Percentiles rank a stretch among this genome's conserved stretches.
These are phyloP conservation scores for Chrysanthemum lavandulifolium DNA, from an alignment of 129 eudicot species.

Conservation along the genomic window DNA sequence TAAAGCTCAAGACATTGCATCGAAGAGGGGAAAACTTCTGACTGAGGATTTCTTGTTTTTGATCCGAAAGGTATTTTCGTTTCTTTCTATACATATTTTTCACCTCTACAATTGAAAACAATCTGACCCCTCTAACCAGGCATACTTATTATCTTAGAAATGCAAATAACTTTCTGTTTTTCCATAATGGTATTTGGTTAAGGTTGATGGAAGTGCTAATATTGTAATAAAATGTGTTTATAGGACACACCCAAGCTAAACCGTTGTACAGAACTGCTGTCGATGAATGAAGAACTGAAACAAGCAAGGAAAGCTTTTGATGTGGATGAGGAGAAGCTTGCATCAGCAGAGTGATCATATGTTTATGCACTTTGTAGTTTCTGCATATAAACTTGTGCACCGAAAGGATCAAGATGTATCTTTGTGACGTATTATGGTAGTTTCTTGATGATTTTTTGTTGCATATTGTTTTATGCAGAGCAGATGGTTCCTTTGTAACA, in stretches of 20 bases:
- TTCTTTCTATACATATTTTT: neutral
- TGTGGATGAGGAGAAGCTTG: no score
- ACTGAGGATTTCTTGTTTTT: conserved; percentile 84
- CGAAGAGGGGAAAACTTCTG: conserved; percentile 90
- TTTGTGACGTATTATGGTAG: no score
- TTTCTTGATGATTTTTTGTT: no score
- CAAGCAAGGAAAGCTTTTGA: conserved; percentile 63
- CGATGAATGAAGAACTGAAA: conserved; percentile 90
- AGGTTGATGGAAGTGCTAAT: neutral
- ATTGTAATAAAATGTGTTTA: neutral
- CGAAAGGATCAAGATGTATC: conserved; percentile 45
- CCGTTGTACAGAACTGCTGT: conserved; percentile 69
- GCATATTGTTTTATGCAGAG: no score
- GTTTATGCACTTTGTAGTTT: no score
- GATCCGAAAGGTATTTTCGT: conserved; percentile 66
- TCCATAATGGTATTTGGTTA: neutral
- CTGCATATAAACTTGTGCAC: no score
- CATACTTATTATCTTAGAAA: neutral
- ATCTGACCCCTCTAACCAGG: no score
- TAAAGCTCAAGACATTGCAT: conserved; percentile 87
- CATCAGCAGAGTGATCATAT: no score
- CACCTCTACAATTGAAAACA: no score
- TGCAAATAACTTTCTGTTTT: neutral
- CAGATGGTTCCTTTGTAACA: no score
- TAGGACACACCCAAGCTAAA: conserved; percentile 82